These are phyloP conservation scores for Solanum sejunctum DNA, from an alignment of 257 asterid genomes.

Conservation along the genomic window DNA sequence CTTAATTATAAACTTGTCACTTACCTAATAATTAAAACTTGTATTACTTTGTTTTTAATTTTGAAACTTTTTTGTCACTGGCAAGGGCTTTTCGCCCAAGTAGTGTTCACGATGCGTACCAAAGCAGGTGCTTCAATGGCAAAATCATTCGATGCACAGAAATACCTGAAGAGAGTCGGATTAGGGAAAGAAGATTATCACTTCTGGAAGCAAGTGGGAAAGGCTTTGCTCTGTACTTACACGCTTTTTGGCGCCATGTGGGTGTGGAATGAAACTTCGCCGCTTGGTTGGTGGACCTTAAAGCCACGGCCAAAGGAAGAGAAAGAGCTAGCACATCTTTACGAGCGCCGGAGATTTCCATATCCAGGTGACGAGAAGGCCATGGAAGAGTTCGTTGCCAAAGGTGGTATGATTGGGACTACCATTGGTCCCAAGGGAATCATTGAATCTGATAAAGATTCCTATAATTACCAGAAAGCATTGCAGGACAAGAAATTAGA, in stretches of 20 bases:
- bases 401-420: constrained; percentile 98
- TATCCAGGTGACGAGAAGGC: constrained; percentile 88
- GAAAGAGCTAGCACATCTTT: constrained; percentile 67
- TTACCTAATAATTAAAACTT: too few relatives aligned
- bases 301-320: constrained; percentile 86
- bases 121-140: constrained; percentile 1
- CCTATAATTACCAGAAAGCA: constrained; percentile 50
- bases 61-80: not conserved
- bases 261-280: constrained; percentile 80
- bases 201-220: constrained; percentile 89
- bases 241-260: constrained; percentile 62
- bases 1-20: too few relatives aligned
- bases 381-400: constrained; percentile 71
- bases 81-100: not conserved
- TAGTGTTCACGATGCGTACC: not conserved
- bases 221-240: constrained; percentile 63
- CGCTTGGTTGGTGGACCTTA: constrained; percentile 91
- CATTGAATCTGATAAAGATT: constrained; percentile 48
- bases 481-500: constrained; percentile 86
- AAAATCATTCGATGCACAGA: constrained; percentile 44
- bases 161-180: constrained; percentile 50
- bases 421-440: constrained; percentile 85
- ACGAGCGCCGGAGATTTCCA: constrained; percentile 69
- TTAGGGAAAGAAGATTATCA: constrained; percentile 79
- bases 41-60: too few relatives aligned